Percentiles rank a stretch among this genome's conserved stretches.
Conservation (phyloP, 306 rosid genomes). For the Pyrus betulifolia region DNA sequence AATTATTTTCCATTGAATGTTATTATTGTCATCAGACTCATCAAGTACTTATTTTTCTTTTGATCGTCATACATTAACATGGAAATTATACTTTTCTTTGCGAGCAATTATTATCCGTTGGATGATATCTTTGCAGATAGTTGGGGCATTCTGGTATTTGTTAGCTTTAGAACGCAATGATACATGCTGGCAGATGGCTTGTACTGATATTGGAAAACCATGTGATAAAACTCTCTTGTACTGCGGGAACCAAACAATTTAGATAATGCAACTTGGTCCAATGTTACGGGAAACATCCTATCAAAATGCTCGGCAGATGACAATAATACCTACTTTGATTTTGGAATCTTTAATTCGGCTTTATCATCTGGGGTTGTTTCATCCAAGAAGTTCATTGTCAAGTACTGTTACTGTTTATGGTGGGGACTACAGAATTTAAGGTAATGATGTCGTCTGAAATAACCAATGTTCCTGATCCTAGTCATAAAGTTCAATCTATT, state of each 20-base stretch:
- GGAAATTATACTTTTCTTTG: neutral
- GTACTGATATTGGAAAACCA: slow-evolving; percentile 2
- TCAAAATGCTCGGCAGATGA: slow-evolving; percentile 34
- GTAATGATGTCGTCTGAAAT: slow-evolving; percentile 21
- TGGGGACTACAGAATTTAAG: slow-evolving; percentile 99
- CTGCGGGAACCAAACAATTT: slow-evolving; percentile 46
- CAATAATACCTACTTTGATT: slow-evolving; percentile 43
- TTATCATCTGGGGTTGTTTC: slow-evolving; percentile 56
- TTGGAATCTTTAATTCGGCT: slow-evolving; percentile 69
- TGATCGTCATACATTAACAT: neutral
- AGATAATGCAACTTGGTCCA: slow-evolving; percentile 35
- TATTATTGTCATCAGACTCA: neutral
- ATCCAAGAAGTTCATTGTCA: slow-evolving; percentile 53
- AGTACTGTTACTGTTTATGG: slow-evolving; percentile 95
- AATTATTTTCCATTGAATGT: neutral
- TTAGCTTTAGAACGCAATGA: slow-evolving; percentile 90
- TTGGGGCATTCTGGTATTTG: slow-evolving; percentile 94
- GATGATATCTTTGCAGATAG: slow-evolving; percentile 54
- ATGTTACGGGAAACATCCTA: slow-evolving; percentile 1
- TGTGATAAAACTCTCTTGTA: slow-evolving; percentile 51
- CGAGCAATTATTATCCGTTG: neutral
- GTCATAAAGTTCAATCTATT: neutral
- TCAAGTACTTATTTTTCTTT: neutral
- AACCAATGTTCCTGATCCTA: neutral
- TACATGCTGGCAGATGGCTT: slow-evolving; percentile 80